phyloP scores from a whole-genome alignment of 345 rosid species.

The Sonneratia alba region DNA sequence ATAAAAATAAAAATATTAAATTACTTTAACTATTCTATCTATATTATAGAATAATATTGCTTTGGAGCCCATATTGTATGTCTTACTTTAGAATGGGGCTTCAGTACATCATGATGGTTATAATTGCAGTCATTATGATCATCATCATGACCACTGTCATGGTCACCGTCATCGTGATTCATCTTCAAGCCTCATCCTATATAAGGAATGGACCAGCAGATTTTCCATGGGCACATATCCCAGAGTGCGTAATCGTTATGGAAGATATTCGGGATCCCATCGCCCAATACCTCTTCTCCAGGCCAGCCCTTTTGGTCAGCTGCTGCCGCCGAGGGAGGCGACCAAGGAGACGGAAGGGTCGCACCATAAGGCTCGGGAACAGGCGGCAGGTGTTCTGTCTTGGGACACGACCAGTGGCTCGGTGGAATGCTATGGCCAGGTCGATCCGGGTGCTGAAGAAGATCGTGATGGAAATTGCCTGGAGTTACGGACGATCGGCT shows the following conservation, averaged over 20 bases:
- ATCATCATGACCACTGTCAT: conserved; percentile 19
- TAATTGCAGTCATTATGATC: conserved; percentile 38
- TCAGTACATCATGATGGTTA: conserved; percentile 20
- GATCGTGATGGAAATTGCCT: conserved; percentile 48
- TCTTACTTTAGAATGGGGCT: conserved; percentile 8
- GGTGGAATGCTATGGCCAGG: conserved; percentile 56
- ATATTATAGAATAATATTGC: too few species aligned
- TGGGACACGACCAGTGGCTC: conserved; percentile 48
- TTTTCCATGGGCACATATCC: background rate
- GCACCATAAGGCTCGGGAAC: conserved; percentile 60
- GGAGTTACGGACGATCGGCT: conserved; percentile 26
- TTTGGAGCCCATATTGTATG: background rate
- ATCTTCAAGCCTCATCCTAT: background rate
- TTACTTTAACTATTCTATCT: too few species aligned
- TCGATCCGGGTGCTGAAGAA: conserved; percentile 48
- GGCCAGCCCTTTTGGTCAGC: conserved; percentile 25
- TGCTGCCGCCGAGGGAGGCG: conserved; percentile 37
- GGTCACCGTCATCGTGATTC: conserved; percentile 3
- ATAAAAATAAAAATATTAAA: too few species aligned
- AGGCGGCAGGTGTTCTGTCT: conserved; percentile 54
- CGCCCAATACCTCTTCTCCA: conserved; percentile 22
- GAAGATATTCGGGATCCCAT: background rate
- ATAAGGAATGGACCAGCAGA: background rate
- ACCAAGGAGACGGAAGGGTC: conserved; percentile 32
- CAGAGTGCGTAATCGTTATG: background rate